These are phyloP conservation scores for Helotiales sp. DNA, from an alignment of 2,329 filamentous ascomycete genomes.

Conservation along the genomic window DNA sequence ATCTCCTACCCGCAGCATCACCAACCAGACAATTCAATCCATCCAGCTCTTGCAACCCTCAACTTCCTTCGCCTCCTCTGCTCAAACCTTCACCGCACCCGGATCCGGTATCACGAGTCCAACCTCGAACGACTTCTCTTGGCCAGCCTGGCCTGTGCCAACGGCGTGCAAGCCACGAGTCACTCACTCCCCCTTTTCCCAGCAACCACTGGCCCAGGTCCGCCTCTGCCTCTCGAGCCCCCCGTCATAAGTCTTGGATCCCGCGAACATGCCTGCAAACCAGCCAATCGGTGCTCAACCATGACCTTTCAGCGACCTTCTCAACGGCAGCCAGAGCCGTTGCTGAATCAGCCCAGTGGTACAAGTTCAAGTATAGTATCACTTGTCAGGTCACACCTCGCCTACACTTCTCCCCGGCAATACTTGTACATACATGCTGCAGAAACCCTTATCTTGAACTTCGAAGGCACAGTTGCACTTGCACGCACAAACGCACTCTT, in stretches of 20 bases:
- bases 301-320: background rate
- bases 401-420: slow-evolving; percentile 8
- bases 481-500: background rate
- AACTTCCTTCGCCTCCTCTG: background rate
- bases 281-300: slow-evolving; percentile 26
- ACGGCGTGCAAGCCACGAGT: slow-evolving; percentile 29
- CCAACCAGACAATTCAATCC: background rate
- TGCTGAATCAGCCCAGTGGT: slow-evolving; percentile 1
- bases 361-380: slow-evolving; percentile 22
- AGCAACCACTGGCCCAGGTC: background rate
- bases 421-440: slow-evolving; percentile 5
- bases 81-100: background rate
- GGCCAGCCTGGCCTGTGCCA: slow-evolving; percentile 10
- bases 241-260: slow-evolving; percentile 28
- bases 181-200: slow-evolving; percentile 14
- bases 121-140: background rate
- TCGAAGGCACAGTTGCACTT: background rate
- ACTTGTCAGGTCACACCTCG: slow-evolving; percentile 19
- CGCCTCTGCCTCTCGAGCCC: slow-evolving; percentile 17
- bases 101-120: background rate
- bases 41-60: slow-evolving; percentile 2
- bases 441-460: background rate
- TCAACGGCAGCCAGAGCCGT: slow-evolving; percentile 26
- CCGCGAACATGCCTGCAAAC: slow-evolving; percentile 11
- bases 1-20: slow-evolving; percentile 1